These are phyloP conservation scores for Rutstroemia sp. DNA, from an alignment of 2,329 filamentous ascomycete species.

Conservation along the genomic window DNA sequence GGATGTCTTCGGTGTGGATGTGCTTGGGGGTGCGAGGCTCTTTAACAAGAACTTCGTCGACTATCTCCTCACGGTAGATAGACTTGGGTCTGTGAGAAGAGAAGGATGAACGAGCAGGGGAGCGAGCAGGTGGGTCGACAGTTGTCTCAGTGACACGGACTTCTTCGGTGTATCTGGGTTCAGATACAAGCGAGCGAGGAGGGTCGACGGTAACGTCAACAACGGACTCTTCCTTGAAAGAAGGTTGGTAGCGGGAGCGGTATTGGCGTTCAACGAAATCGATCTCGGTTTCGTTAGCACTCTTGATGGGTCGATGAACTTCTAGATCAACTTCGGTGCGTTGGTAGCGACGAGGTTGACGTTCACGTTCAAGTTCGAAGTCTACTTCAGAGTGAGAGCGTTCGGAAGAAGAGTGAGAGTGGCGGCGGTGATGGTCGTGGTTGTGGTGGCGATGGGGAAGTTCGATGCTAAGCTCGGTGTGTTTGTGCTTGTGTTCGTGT, in stretches of 20 bases:
- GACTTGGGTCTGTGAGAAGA: constrained; percentile 19
- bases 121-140: constrained; percentile 29
- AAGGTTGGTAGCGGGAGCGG: constrained; percentile 39
- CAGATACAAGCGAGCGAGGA: constrained; percentile 34
- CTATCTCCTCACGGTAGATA: constrained; percentile 14
- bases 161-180: constrained; percentile 25
- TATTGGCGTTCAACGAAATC: constrained; percentile 62
- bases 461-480: constrained; percentile 33
- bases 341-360: constrained; percentile 28
- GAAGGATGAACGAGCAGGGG: constrained; percentile 23
- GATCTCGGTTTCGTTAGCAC: constrained; percentile 32
- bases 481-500: constrained; percentile 15
- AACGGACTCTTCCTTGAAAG: constrained; percentile 29
- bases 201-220: constrained; percentile 60
- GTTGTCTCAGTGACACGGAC: constrained; percentile 26
- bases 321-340: constrained; percentile 19
- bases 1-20: constrained; percentile 11
- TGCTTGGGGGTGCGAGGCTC: constrained; percentile 25
- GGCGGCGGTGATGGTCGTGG: constrained; percentile 16
- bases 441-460: constrained; percentile 18
- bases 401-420: constrained; percentile 16
- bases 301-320: constrained; percentile 22
- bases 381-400: constrained; percentile 27
- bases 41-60: constrained; percentile 17
- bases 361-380: constrained; percentile 35